A percentile compares a stretch with the other conserved stretches of the same genome.
phyloP scores from a whole-genome alignment of 257 asterid genomes.

The Lycium barbarum region DNA sequence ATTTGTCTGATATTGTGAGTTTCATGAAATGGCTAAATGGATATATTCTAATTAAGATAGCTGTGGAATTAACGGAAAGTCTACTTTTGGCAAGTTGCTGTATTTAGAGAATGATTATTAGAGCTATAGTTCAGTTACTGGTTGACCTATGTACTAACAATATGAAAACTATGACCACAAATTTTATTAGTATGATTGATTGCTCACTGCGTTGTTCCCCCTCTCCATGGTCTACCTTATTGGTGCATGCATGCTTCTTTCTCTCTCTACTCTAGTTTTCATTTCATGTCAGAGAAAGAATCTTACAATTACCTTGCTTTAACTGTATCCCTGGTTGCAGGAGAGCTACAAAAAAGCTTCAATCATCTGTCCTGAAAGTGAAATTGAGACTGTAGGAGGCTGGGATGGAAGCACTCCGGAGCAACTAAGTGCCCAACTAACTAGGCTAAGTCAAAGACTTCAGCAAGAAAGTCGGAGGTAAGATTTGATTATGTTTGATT shows the following conservation, averaged over 20 bases:
- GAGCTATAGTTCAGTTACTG: conserved; percentile 12
- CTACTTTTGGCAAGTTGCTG: background rate
- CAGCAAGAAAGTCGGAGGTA: conserved; percentile 82
- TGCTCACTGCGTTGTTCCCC: background rate
- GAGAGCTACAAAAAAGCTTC: conserved; percentile 78
- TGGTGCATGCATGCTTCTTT: background rate
- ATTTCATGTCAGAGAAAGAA: conserved; percentile 7
- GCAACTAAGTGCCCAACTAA: conserved; percentile 67
- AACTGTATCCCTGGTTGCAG: conserved; percentile 49
- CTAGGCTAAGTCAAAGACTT: conserved; percentile 62
- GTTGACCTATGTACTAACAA: background rate
- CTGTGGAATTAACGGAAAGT: background rate
- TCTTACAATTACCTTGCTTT: conserved; percentile 20
- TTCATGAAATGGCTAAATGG: background rate
- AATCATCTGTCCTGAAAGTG: conserved; percentile 74
- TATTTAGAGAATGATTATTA: conserved; percentile 1
- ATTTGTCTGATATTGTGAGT: background rate
- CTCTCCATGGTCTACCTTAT: conserved; percentile 9
- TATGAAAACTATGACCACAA: background rate
- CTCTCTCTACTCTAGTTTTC: background rate
- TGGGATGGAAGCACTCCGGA: conserved; percentile 70
- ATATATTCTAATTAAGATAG: background rate
- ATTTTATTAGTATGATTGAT: background rate
- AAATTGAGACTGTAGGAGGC: conserved; percentile 74
- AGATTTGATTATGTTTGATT: conserved; percentile 28